These are phyloP conservation scores for Closterium sp. DNA, from an alignment of 139 green algal genomes.

Conservation along the genomic window DNA sequence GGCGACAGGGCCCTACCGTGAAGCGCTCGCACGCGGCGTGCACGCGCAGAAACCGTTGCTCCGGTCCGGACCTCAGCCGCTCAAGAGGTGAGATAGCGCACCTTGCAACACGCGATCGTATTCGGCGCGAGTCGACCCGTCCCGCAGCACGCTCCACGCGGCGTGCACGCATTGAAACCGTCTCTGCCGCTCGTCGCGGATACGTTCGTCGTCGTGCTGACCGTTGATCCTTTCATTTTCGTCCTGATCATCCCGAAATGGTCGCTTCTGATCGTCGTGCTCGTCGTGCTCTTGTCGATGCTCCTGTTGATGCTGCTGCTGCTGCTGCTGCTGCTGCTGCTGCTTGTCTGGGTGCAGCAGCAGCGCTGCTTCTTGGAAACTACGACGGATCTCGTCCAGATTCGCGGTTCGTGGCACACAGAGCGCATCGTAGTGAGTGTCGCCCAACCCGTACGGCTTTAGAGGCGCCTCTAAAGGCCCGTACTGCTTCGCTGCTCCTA, in stretches of 20 bases:
- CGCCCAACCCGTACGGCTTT: background rate
- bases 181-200: background rate
- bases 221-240: background rate
- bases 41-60: too few species aligned
- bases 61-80: too few species aligned
- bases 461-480: too few species aligned
- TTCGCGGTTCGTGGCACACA: background rate
- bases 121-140: background rate
- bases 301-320: background rate
- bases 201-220: background rate
- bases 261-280: too few species aligned
- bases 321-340: background rate
- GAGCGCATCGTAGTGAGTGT: background rate
- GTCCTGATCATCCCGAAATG: too few species aligned
- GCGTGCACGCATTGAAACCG: background rate
- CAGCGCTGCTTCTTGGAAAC: background rate
- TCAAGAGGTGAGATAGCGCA: background rate
- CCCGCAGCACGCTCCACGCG: background rate
- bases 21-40: too few species aligned
- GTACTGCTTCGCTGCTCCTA: background rate
- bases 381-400: background rate
- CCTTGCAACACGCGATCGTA: background rate
- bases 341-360: background rate
- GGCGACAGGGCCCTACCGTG: too few species aligned
- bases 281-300: too few species aligned